Base-by-base conservation (phyloP, 257 asterid genomes). In the Penstemon barbatus region DNA sequence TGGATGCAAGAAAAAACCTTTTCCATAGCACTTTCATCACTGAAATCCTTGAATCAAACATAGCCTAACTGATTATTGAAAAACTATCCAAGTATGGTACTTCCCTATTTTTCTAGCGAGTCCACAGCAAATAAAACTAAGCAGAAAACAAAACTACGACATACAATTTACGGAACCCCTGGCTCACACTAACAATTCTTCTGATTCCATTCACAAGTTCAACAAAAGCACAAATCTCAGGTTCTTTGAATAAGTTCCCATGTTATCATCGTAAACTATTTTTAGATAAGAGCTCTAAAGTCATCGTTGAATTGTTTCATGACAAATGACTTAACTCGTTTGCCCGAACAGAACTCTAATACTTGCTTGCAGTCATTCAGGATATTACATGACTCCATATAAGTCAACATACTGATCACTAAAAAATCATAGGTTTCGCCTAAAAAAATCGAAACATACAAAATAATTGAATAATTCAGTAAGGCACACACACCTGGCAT, bases 401-500 rank as follows among this genome's bases (percentile, higher is more conserved):
- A 46, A 46, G 10, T 52, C 66, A 53, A 36, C 11, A 40, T 25
- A 25, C 49, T 40, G 43, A 11, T n/a, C 55, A 54, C 15, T 46
- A 39, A 12, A 46, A 46, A 50, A 45, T 56, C 63, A 25, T 25
- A 25, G 33, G 33, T 0, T 25, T 25, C 33, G 2, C 33, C 33
- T 25, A 77, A 37, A 36, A 51, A 1, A 49, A 70, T 13, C 57
- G 19, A 37, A 48, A 42, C 39, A 39, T 54, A 36, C 8, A 36
- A 63, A 25, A 65, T 8, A 68, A 63, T 42, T 13, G 7, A 49
- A 19, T 65, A 4, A 61, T 46, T 33, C 6, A 11, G 15, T 5
- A 53, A 46, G 5, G 1, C 36, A 51, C 13, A 37, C 74, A 19
- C 36, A 92, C 99, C 99, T 87, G 64, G 96, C 96, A 41, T 88